Evolutionary conservation across 495 filamentous ascomycete genomes (phyloP).

Genomic region (Podospora pseudoanserina): DNA sequence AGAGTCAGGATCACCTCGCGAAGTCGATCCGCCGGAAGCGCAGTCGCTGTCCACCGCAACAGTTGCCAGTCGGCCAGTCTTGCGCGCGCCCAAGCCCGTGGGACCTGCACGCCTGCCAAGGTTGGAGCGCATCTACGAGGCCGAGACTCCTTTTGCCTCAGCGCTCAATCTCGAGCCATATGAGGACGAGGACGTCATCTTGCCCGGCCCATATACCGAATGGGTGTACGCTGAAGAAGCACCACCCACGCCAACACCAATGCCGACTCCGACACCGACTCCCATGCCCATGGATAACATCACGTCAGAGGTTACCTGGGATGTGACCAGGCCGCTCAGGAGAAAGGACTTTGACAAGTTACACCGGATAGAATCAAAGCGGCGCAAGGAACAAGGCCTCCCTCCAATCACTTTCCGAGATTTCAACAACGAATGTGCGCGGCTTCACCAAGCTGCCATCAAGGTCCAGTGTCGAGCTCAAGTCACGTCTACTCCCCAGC

Average conservation of each 20-base stretch:
- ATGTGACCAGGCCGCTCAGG: conserved; percentile 21
- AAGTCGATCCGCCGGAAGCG: neutral
- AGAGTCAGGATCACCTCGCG: neutral
- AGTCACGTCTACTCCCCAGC: neutral
- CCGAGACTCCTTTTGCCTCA: conserved; percentile 20
- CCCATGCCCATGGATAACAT: conserved; percentile 12
- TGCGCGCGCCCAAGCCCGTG: conserved; percentile 7
- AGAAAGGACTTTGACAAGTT: conserved; percentile 21
- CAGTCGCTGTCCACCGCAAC: neutral
- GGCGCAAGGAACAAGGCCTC: conserved; percentile 18
- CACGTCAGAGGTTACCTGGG: conserved; percentile 19
- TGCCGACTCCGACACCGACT: conserved; percentile 21
- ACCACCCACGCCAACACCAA: conserved; percentile 10
- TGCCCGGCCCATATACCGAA: conserved; percentile 29
- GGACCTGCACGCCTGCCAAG: conserved; percentile 18
- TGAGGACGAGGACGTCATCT: conserved; percentile 22
- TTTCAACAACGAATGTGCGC: conserved; percentile 26
- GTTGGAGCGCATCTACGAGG: conserved; percentile 24
- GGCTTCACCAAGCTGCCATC: conserved; percentile 19
- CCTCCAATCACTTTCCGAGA: conserved; percentile 21
- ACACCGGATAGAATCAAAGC: conserved; percentile 20
- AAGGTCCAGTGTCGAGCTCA: neutral
- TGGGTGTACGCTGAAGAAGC: conserved; percentile 19
- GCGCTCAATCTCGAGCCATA: conserved; percentile 25
- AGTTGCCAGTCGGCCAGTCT: neutral